Base-by-base conservation (phyloP, 495 filamentous ascomycete genomes). In the Tetracladium setigerum region DNA sequence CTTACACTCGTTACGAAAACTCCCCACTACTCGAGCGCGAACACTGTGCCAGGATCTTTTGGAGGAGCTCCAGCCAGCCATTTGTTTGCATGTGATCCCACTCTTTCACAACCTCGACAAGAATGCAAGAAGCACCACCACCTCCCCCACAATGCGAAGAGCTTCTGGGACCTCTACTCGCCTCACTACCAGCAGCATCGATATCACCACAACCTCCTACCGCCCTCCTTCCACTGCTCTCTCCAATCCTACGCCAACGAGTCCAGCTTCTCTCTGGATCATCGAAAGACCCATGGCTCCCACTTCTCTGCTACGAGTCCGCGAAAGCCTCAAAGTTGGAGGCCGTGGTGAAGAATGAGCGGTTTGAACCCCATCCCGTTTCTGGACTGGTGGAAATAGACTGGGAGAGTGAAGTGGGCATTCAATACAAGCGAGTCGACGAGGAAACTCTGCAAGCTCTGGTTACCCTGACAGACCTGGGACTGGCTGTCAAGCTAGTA, bases 211-310 rank as follows among this genome's bases (percentile, higher is more conserved):
- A 78, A 45, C 88, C 91, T 5, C 80, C 91, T 12, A 79, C 82
- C 31, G 82, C 81, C 32, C 71, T 95, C 10, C 73, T 95, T 4
- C 85, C 87, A 24, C 74, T 90, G 30, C 80, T 98, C 36, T 86
- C 92, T 4, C 91, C 92, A 6, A 92, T 96, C 38, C 79, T 97
- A 3, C 84, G 90, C 41, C 91, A 96, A 60, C 78, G 92, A 35
- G 76, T 96, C 7, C 79, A 89, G 55, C 75, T 92, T 47, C 73
- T 96, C 45, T 78, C 81, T 33, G 64, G 72, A 1, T 76, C 82
- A 18, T 69, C 76, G 41, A 68, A 73, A 1, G 86, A 91, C 15
- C 84, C 87, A 50, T 98, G 92, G 92, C 80, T 96, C 8, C 73
- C 79, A 2, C 67, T 95, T n/a, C 75, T 98, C n/a, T 89, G 81